Percentiles rank a stretch among this genome's conserved stretches.
These are phyloP conservation scores for Kodamaea laetipori DNA, from an alignment of 805 yeast genomes.

Conservation along the genomic window DNA sequence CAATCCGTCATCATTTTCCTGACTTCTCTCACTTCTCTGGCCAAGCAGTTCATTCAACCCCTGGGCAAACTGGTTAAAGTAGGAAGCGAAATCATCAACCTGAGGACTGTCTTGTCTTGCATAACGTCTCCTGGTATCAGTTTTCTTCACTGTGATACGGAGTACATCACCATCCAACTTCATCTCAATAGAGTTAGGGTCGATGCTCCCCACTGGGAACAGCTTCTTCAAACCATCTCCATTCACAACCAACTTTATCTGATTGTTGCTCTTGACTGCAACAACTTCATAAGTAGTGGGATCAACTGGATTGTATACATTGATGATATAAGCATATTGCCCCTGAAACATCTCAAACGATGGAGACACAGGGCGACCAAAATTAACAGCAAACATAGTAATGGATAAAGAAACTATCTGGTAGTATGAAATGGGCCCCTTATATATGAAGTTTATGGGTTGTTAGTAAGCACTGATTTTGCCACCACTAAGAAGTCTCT, in stretches of 20 bases:
- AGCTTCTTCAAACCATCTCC: conserved; percentile 4
- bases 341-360: not conserved
- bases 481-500: conserved; percentile 3
- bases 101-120: not conserved
- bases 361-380: not conserved
- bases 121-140: not conserved
- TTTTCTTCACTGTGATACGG: conserved; percentile 6
- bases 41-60: conserved; percentile 8
- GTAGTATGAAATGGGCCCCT: not conserved
- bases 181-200: conserved; percentile 6
- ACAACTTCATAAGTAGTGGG: conserved; percentile 15
- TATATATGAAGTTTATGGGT: not conserved
- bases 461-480: conserved; percentile 1
- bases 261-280: conserved; percentile 9
- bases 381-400: conserved; percentile 2
- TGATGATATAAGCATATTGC: conserved; percentile 3
- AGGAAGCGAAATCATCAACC: conserved; percentile 7
- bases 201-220: conserved; percentile 8
- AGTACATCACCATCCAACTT: conserved; percentile 8
- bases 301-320: conserved; percentile 5
- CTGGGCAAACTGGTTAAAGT: conserved; percentile 1
- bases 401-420: not conserved
- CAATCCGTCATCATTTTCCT: not conserved
- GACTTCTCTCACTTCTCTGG: conserved; percentile 9
- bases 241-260: conserved; percentile 7